Base-by-base conservation (phyloP, 768 basidiomycete genomes). In the Galerina marginata region DNA sequence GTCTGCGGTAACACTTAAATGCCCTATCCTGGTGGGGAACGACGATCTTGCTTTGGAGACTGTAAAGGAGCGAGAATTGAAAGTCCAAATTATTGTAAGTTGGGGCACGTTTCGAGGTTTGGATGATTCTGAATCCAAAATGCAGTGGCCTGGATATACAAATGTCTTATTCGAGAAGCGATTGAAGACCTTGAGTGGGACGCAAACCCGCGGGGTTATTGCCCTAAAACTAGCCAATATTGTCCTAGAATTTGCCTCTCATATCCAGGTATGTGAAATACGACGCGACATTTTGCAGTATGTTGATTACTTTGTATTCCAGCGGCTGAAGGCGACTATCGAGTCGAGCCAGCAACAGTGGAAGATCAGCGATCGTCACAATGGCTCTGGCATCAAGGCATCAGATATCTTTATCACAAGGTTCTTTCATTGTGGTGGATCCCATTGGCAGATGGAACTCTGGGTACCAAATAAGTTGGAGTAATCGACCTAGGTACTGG, bases 81-180 rank as follows among this genome's bases (percentile, higher is more conserved):
- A 71, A 61, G 40, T 81, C 52, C 68, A 70, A 58, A 59, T 80
- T 36, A 60, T 72, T 39, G 81, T 82, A 61, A 49, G 73, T 50
- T 20, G 7, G 43, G 47, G 23, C 16, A 25, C 33, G 33, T 44
- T 15, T 12, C 6, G 16, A 6, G 23, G 14, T 40, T 3, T n/a
- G 9, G 26, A 26, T 38, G n/a, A 40, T 50, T 12, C 29, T n/a
- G 26, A 37, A 16, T 2, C 23, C 25, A 45, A 44, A 44, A 10
- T 51, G 49, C 57, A 83, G 83, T 84, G 82, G 83, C 81, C 83
- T 6, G 83, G 83, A 1, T 83, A 83, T 68, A 70, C 71, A 20
- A 72, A 77, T 0, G 70, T 74, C 33, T 72, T 77, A 65, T 79
- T 76, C 62, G 76, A 78, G 5, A 33, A 33, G 29, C 29, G 29